These are phyloP conservation scores for Paecilomyces formosus DNA, from an alignment of 2,329 filamentous ascomycete species.

Conservation along the genomic window DNA sequence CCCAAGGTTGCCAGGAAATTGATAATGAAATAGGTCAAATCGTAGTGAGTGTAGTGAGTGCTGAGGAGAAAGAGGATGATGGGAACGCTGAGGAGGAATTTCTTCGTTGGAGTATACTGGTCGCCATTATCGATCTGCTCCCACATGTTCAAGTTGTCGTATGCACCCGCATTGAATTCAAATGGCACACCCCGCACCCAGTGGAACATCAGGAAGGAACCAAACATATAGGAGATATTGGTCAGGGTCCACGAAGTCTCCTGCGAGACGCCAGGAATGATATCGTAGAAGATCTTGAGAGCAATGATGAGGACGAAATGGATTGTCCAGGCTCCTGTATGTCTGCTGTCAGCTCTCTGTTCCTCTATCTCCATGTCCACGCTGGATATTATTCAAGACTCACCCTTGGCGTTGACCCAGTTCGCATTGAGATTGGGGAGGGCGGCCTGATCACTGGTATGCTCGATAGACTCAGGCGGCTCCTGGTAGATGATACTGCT, in stretches of 20 bases:
- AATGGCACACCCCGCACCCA: conserved; percentile 97
- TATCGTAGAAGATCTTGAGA: conserved; percentile 95
- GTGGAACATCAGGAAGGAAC: conserved; percentile 99
- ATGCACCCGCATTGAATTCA: conserved; percentile 96
- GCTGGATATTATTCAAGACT: conserved; percentile 19
- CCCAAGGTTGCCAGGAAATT: conserved; percentile 89
- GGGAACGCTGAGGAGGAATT: conserved; percentile 90
- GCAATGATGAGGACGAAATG: conserved; percentile 86
- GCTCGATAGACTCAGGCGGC: conserved; percentile 91
- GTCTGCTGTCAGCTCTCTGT: conserved; percentile 4
- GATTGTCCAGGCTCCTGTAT: conserved; percentile 77
- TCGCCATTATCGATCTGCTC: conserved; percentile 99
- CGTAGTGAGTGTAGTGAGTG: conserved; percentile 98
- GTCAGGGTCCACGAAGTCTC: conserved; percentile 98
- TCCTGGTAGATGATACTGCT: conserved; percentile 99
- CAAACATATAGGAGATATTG: conserved; percentile 98
- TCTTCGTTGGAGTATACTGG: conserved; percentile 97
- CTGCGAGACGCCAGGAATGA: conserved; percentile 91
- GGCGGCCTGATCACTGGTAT: conserved; percentile 91
- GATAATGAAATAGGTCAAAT: conserved; percentile 92
- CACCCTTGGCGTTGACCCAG: conserved; percentile 99
- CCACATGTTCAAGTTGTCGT: conserved; percentile 99
- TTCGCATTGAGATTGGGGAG: conserved; percentile 94
- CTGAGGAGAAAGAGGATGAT: conserved; percentile 92
- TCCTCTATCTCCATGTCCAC: conserved; percentile 5